Conservation (phyloP, 1,284 basidiomycete genomes). For the Melanopsichium pennsylvanicum region DNA sequence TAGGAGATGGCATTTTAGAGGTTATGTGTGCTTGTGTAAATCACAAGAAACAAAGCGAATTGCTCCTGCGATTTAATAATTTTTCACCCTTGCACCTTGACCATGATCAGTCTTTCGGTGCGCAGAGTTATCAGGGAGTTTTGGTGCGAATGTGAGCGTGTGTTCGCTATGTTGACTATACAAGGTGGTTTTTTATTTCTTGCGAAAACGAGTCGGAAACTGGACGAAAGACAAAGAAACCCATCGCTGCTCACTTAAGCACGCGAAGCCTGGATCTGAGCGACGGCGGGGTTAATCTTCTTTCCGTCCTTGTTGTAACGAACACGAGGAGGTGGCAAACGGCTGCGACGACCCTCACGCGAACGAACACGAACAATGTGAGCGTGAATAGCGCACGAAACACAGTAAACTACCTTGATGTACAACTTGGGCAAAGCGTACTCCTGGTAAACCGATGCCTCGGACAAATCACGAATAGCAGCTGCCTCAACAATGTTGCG, state of each 20-base stretch:
- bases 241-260: constrained; percentile 13
- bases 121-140: no score
- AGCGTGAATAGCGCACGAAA: constrained; percentile 99
- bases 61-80: no score
- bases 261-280: constrained; percentile 47
- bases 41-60: not conserved
- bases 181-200: no score
- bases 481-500: constrained; percentile 99
- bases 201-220: not conserved
- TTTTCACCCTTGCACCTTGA: no score
- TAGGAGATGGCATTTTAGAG: constrained; percentile 16
- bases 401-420: constrained; percentile 99
- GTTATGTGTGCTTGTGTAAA: constrained; percentile 5
- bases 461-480: constrained; percentile 95
- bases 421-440: constrained; percentile 98
- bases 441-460: constrained; percentile 93
- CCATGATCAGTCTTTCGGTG: no score
- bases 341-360: constrained; percentile 62
- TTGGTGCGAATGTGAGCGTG: no score
- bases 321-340: constrained; percentile 83
- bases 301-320: constrained; percentile 96
- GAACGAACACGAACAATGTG: constrained; percentile 72
- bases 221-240: not conserved
- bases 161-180: no score
- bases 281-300: constrained; percentile 68